These are phyloP conservation scores for Trametes polyzona DNA, from an alignment of 1,284 basidiomycete species.

Conservation along the genomic window DNA sequence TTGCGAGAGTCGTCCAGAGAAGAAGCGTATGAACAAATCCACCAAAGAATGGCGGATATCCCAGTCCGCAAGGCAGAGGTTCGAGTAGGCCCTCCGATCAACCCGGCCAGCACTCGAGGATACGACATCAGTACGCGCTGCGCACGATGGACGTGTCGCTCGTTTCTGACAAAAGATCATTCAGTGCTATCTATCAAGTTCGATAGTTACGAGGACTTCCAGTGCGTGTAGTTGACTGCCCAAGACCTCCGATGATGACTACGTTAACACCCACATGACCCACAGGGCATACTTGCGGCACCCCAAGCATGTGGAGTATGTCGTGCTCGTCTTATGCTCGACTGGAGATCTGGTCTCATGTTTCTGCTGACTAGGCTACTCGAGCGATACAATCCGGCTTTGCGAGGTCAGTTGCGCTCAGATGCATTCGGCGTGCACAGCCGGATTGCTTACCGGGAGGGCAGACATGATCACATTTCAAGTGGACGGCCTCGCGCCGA, in stretches of 20 bases:
- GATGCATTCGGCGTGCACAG: too few species aligned
- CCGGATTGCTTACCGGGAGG: not conserved
- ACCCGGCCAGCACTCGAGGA: constrained; percentile 8
- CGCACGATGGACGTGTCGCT: too few species aligned
- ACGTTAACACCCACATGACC: not conserved
- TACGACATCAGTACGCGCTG: constrained; percentile 22
- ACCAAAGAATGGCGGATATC: constrained; percentile 6
- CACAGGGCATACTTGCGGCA: constrained; percentile 17
- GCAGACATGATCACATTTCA: constrained; percentile 22
- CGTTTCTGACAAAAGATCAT: too few species aligned
- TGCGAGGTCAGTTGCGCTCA: constrained; percentile 5
- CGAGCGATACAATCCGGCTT: constrained; percentile 6
- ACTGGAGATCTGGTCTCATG: not conserved
- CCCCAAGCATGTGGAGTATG: constrained; percentile 19
- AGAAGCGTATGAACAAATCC: constrained; percentile 12
- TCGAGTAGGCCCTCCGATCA: constrained; percentile 16
- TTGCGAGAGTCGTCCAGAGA: constrained; percentile 13
- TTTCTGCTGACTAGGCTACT: constrained; percentile 1
- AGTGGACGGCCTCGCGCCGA: constrained; percentile 12
- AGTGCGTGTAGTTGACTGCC: not conserved
- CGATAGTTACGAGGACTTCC: constrained; percentile 11
- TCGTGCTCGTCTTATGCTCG: not conserved
- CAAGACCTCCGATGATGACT: not conserved
- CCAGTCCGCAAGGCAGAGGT: constrained; percentile 16
- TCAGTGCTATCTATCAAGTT: constrained; percentile 18